These are phyloP conservation scores for Rhodomyrtus tomentosa DNA, from an alignment of 345 rosid species.

Conservation along the genomic window DNA sequence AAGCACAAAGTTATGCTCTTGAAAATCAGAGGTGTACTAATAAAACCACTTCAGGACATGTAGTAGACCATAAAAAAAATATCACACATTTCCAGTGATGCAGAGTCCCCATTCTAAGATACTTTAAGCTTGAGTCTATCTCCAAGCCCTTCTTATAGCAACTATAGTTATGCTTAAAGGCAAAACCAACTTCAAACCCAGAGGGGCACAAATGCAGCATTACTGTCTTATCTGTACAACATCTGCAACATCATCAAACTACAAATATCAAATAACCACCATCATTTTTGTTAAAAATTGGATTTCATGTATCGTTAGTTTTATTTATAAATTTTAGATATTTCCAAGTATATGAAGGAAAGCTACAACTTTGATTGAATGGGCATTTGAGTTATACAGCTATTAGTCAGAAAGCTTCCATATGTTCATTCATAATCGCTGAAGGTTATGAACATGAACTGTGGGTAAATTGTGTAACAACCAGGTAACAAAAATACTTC, in stretches of 20 bases:
- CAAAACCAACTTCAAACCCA: background rate
- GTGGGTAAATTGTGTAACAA: background rate
- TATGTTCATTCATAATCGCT: background rate
- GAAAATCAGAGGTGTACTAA: background rate
- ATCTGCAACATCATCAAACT: background rate
- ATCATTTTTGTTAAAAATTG: background rate
- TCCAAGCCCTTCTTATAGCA: background rate
- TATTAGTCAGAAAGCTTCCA: background rate
- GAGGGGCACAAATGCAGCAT: background rate
- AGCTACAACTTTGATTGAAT: background rate
- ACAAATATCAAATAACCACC: background rate
- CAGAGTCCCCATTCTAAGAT: background rate
- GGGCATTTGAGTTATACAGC: background rate
- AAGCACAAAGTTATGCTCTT: slow-evolving; percentile 3
- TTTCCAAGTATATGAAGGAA: background rate
- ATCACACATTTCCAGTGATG: background rate
- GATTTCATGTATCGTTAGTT: background rate
- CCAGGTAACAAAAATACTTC: background rate
- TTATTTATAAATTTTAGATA: background rate
- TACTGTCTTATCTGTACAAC: background rate
- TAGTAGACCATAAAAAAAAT: background rate
- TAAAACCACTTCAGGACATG: background rate
- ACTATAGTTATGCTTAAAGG: background rate
- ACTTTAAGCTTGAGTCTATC: background rate
- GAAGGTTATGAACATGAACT: background rate